Evolutionary conservation across 2,329 filamentous ascomycete genomes (phyloP), one percentile per base, ranked within the genome.

Genomic region (Epichloe uncinata): DNA sequence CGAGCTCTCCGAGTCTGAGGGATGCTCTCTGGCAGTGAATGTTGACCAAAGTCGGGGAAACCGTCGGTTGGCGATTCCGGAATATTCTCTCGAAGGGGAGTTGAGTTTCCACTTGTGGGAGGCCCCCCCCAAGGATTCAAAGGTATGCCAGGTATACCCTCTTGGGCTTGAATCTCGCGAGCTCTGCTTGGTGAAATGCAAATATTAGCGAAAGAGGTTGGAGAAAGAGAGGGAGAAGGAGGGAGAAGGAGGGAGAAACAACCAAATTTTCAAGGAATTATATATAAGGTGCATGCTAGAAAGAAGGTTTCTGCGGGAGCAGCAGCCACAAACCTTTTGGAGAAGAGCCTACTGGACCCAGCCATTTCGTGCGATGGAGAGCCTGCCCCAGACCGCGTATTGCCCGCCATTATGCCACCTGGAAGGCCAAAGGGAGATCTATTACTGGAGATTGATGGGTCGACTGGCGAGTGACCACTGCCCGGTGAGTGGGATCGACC

Each of bases 51-150:
- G 66, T 95, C 90, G 52, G 93, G 90, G 60, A 97, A 97, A 58
- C 87, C 91, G 71, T 96, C 91, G 57, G 86, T 93, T 34, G 93
- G 93, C 36, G 91, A 96, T 70, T 98, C 93, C 55, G 91, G 90
- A 54, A 98, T 97, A 57, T 91, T 96, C 72, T 97, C 93, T 62
- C 93, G 87, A 47, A 98, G 78, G 58, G 93, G 93, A 41, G 91
- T 96, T 18, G 91, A 96, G 67, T 95, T 91, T 56, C 91, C 93
- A 66, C 91, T 96, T 50, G 91, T 95, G 45, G 93, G 91, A 57
- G 93, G 91, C 89, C 93, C 93, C 75, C 89, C 89, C 93, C 93
- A 97, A 42, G 85, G 84, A 62, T 83, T 81, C 48, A 84, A 68
- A 66, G 74, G 76, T 61, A 79, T 76, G 62, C 75, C 83, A 64